Conservation (phyloP, 2,329 filamentous ascomycete species). For the Aulographum hederae region DNA sequence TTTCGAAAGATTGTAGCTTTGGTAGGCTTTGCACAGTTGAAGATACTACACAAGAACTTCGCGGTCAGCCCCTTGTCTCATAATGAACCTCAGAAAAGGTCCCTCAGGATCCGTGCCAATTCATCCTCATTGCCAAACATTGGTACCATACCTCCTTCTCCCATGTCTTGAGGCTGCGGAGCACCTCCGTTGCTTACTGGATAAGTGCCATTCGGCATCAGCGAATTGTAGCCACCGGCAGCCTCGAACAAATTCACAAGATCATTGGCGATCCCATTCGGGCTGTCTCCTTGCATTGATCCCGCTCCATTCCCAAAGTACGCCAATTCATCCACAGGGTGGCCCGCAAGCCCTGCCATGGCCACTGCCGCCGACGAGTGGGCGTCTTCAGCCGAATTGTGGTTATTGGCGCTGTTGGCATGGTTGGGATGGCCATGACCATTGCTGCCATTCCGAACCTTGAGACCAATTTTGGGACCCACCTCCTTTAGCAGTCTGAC, state of each 20-base stretch:
- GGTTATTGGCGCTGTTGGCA: constrained; percentile 1
- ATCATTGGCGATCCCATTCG: constrained; percentile 44
- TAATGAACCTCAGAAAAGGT: no score
- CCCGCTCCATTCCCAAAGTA: constrained; percentile 22
- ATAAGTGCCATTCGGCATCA: constrained; percentile 20
- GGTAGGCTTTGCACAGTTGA: no score
- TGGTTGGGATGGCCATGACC: no score
- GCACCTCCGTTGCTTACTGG: constrained; percentile 23
- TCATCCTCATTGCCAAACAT: constrained; percentile 39
- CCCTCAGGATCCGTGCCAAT: constrained; percentile 38
- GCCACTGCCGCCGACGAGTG: constrained; percentile 45
- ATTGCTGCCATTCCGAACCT: constrained; percentile 15
- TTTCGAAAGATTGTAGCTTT: no score
- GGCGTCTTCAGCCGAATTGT: constrained; percentile 28
- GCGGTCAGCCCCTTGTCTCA: no score
- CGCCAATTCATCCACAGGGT: constrained; percentile 38
- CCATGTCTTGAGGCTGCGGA: constrained; percentile 16
- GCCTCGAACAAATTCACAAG: constrained; percentile 45
- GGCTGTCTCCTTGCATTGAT: constrained; percentile 29
- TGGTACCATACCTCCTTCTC: constrained; percentile 22
- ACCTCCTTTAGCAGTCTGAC: constrained; percentile 54
- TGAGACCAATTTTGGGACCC: constrained; percentile 48
- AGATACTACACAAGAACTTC: no score
- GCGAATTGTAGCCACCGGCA: constrained; percentile 28
- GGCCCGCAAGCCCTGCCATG: constrained; percentile 46